Conservation (phyloP, 2,329 filamentous ascomycete genomes). For the Chaetomium sp. region DNA sequence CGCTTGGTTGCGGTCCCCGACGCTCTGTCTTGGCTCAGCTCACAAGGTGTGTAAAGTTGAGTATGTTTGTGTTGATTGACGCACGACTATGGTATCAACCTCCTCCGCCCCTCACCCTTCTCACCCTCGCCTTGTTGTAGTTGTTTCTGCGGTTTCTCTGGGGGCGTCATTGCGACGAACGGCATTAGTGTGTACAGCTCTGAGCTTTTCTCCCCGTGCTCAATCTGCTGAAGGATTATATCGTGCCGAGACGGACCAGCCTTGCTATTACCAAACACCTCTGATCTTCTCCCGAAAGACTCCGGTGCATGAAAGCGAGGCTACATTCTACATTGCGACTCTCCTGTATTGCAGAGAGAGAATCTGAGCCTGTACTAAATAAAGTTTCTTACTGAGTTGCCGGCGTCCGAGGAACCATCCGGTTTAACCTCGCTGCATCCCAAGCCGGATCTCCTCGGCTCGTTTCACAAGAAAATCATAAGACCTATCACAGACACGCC, state of each 20-base stretch:
- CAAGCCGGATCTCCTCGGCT: background rate
- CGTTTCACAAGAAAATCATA: background rate
- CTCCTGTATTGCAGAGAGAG: too few species aligned
- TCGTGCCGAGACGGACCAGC: conserved; percentile 49
- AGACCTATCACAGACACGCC: background rate
- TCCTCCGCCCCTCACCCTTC: background rate
- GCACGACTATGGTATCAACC: background rate
- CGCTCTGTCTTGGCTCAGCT: background rate
- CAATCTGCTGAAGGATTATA: conserved; percentile 50
- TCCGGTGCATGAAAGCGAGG: conserved; percentile 51
- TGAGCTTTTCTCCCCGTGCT: conserved; percentile 42
- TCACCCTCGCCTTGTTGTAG: background rate
- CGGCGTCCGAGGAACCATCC: too few species aligned
- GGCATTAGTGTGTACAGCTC: conserved; percentile 57
- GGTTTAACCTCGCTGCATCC: background rate
- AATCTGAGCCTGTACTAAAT: too few species aligned
- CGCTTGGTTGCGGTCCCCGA: background rate
- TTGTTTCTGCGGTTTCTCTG: background rate
- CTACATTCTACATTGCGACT: conserved; percentile 31
- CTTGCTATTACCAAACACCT: conserved; percentile 55
- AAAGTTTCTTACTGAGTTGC: too few species aligned
- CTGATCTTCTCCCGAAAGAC: conserved; percentile 33
- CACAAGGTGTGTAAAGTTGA: conserved; percentile 6
- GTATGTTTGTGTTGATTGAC: background rate
- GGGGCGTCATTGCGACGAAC: conserved; percentile 21